These are phyloP conservation scores for Gossypium schwendimanii DNA, from an alignment of 441 rosid genomes.

Conservation along the genomic window DNA sequence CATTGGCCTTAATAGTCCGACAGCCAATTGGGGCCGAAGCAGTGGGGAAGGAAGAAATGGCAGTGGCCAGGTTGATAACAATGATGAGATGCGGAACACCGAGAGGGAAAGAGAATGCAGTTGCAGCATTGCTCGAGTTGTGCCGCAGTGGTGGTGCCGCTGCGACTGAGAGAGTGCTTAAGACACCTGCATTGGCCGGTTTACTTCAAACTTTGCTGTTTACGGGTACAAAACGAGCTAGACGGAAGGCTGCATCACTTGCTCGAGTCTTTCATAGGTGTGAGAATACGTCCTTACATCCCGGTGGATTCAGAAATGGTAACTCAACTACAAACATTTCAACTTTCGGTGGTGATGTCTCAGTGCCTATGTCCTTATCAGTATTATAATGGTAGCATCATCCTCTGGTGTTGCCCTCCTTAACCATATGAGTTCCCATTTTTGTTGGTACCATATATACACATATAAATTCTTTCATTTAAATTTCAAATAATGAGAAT, in stretches of 20 bases:
- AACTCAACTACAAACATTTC: slow-evolving; percentile 47
- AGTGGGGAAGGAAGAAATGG: slow-evolving; percentile 60
- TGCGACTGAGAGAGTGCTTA: slow-evolving; percentile 59
- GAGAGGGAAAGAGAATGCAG: slow-evolving; percentile 91
- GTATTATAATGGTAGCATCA: not conserved
- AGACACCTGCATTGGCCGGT: slow-evolving; percentile 71
- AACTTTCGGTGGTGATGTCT: not conserved
- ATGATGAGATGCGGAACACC: slow-evolving; percentile 92
- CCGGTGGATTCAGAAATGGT: slow-evolving; percentile 54
- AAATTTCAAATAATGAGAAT: not conserved
- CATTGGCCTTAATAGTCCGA: slow-evolving; percentile 72
- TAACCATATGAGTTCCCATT: not conserved
- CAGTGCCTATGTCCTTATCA: not conserved
- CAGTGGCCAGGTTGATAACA: slow-evolving; percentile 52
- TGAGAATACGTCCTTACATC: slow-evolving; percentile 49
- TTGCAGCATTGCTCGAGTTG: slow-evolving; percentile 84
- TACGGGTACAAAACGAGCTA: slow-evolving; percentile 85
- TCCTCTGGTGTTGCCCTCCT: not conserved
- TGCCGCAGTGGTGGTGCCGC: slow-evolving; percentile 74
- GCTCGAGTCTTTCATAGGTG: slow-evolving; percentile 77
- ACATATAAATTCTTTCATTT: not conserved
- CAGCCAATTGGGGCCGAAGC: slow-evolving; percentile 71
- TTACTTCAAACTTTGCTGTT: slow-evolving; percentile 68
- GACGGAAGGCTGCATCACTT: slow-evolving; percentile 88
- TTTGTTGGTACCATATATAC: not conserved